phyloP scores from a whole-genome alignment of 257 asterid species.

The Penstemon eatonii region DNA sequence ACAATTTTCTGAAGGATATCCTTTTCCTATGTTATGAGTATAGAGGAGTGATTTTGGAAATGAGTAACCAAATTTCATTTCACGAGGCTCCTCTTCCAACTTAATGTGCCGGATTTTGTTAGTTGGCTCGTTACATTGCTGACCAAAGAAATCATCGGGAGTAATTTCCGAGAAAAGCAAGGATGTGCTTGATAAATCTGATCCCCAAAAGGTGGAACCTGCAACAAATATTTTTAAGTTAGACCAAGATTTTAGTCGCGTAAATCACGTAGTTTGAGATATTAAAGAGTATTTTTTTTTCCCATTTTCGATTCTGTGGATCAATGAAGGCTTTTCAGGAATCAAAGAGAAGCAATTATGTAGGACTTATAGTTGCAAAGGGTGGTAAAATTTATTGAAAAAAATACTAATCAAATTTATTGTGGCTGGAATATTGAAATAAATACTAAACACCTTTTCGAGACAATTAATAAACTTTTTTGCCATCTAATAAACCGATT shows the following conservation, averaged over 20 bases:
- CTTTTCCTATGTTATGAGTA: slow-evolving; percentile 26
- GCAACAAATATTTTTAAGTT: slow-evolving; percentile 17
- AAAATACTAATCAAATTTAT: too few relatives aligned
- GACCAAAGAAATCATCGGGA: slow-evolving; percentile 39
- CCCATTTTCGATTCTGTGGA: too few relatives aligned
- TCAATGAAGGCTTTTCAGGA: too few relatives aligned
- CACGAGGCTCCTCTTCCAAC: slow-evolving; percentile 29
- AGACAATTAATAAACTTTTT: too few relatives aligned
- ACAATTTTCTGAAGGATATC: slow-evolving; percentile 28
- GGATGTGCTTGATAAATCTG: slow-evolving; percentile 38
- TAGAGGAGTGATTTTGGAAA: slow-evolving; percentile 20
- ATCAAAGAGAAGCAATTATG: too few relatives aligned
- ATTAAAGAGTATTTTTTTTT: too few relatives aligned
- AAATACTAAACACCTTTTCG: too few relatives aligned
- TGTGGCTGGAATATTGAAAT: too few relatives aligned
- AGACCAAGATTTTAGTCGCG: not conserved
- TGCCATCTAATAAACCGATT: too few relatives aligned
- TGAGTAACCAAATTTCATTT: slow-evolving; percentile 26
- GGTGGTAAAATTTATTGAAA: too few relatives aligned
- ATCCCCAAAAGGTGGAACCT: slow-evolving; percentile 44
- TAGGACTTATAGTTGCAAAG: too few relatives aligned
- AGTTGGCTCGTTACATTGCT: slow-evolving; percentile 33
- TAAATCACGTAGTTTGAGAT: not conserved
- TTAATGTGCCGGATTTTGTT: slow-evolving; percentile 19
- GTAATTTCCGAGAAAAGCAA: slow-evolving; percentile 39